Evolutionary conservation across 805 yeast genomes (phyloP), one percentile per base, ranked within the genome.

Genomic region (Candida sphagnicola): DNA sequence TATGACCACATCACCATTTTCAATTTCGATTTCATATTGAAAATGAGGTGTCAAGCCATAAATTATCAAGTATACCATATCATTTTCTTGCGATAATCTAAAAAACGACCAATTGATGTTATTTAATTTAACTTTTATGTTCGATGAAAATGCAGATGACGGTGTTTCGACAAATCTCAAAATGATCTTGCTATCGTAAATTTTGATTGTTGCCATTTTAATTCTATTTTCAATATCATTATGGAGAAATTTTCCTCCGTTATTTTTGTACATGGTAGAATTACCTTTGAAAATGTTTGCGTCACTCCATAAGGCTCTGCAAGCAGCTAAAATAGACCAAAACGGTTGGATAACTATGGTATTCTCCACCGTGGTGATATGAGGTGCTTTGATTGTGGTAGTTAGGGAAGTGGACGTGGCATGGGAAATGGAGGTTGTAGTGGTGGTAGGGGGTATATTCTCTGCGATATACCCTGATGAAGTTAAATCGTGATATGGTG

Each of bases 311-410:
- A 67, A 45, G 6, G 65, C 54, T 34, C 65, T 67, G 17, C 57
- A 45, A 0, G 69, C 72, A 2, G 74, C 73, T 13, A 68, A 42
- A 41, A 67, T 50, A 1, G 69, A 59, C 74, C 74, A 68, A 31
- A 68, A 54, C 8, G 74, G 73, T 45, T 68, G 74, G 12, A 54
- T 45, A 5, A 51, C 46, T 26, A 36, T 23, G 15, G 45, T 50
- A 14, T 43, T 41, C 14, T 47, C 51, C 31, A 49, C 44, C 2
- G 51, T 45, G 5, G 54, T 45, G 8, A 39, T 38, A 31, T 48
- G 45, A 24, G 33, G 24, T 8, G 39, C 25, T 10, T 45, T 31
- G 38, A 54, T 34, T 13, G 53, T 38, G 19, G 73, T 42, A 4
- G 46, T 42, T 26, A 39, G 30, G n/a, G 79, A n/a, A 68, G 76